Evolutionary conservation across 495 filamentous ascomycete genomes (phyloP).

Genomic region (Glonium stellatum): DNA sequence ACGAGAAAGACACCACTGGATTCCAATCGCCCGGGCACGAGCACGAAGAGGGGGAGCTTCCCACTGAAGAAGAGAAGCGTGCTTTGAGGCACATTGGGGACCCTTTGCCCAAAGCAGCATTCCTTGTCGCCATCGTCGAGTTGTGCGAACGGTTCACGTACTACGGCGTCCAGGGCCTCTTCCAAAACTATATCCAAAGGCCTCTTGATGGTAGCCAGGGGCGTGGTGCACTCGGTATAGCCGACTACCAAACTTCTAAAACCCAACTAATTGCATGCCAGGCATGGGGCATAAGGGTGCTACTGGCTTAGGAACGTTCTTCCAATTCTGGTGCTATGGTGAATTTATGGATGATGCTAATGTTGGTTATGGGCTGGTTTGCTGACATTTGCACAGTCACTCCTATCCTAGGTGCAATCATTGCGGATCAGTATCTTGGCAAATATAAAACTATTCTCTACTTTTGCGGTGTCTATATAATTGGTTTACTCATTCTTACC

Average conservation of each 20-base stretch:
- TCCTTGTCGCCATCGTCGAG: conserved; percentile 56
- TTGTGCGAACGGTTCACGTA: conserved; percentile 63
- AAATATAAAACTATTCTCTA: conserved; percentile 62
- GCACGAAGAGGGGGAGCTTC: conserved; percentile 4
- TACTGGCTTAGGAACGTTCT: conserved; percentile 54
- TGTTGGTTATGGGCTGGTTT: conserved; percentile 13
- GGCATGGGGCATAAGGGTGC: conserved; percentile 43
- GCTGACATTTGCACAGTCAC: conserved; percentile 34
- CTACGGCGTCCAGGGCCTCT: conserved; percentile 51
- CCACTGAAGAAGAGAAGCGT: conserved; percentile 35
- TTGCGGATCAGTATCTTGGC: conserved; percentile 61
- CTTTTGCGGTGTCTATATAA: conserved; percentile 44
- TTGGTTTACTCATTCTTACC: conserved; percentile 39
- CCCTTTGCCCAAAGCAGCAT: conserved; percentile 35
- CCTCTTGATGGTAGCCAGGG: conserved; percentile 35
- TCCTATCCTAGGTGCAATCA: conserved; percentile 52
- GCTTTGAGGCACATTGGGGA: conserved; percentile 23
- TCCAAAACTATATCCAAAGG: conserved; percentile 55
- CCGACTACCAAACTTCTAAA: conserved; percentile 13
- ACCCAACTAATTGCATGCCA: conserved; percentile 10
- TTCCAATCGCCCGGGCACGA: conserved; percentile 8
- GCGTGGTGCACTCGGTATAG: conserved; percentile 48
- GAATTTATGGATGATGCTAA: too few species aligned
- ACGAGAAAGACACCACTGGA: conserved; percentile 4
- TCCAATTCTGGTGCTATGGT: conserved; percentile 55